Evolutionary conservation across 1,284 basidiomycete species (phyloP).

Genomic region (Apiotrichum brassicae): DNA sequence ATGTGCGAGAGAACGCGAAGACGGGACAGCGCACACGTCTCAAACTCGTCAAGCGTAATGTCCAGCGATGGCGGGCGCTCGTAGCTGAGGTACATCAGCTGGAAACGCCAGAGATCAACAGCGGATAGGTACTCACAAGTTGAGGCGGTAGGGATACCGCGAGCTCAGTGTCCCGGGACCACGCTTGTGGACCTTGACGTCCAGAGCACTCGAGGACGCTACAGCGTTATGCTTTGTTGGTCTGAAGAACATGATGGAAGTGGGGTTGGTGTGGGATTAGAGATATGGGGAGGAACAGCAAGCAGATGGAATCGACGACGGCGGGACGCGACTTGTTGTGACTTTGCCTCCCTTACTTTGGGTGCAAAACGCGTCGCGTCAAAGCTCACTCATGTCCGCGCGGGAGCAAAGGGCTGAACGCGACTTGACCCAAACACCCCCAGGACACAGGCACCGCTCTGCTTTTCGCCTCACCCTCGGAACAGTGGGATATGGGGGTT

Average conservation of each 20-base stretch:
- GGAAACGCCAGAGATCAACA: not conserved
- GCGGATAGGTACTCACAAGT: slow-evolving; percentile 58
- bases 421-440: not conserved
- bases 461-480: no score
- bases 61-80: slow-evolving; percentile 78
- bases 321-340: not conserved
- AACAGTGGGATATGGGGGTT: no score
- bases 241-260: no score
- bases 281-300: no score
- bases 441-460: no score
- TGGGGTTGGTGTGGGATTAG: no score
- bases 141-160: slow-evolving; percentile 64
- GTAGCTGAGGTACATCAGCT: slow-evolving; percentile 57
- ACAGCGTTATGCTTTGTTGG: slow-evolving; percentile 20
- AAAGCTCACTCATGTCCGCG: not conserved
- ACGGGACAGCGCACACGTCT: slow-evolving; percentile 81
- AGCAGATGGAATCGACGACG: not conserved
- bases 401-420: not conserved
- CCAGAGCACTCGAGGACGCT: slow-evolving; percentile 5
- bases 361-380: slow-evolving; percentile 1
- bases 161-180: slow-evolving; percentile 6
- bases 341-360: no score
- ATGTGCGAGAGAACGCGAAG: slow-evolving; percentile 85
- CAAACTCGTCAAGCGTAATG: slow-evolving; percentile 94
- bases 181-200: slow-evolving; percentile 40